Evolutionary conservation across 441 rosid species (phyloP).

Genomic region (Corymbia calophylla): DNA sequence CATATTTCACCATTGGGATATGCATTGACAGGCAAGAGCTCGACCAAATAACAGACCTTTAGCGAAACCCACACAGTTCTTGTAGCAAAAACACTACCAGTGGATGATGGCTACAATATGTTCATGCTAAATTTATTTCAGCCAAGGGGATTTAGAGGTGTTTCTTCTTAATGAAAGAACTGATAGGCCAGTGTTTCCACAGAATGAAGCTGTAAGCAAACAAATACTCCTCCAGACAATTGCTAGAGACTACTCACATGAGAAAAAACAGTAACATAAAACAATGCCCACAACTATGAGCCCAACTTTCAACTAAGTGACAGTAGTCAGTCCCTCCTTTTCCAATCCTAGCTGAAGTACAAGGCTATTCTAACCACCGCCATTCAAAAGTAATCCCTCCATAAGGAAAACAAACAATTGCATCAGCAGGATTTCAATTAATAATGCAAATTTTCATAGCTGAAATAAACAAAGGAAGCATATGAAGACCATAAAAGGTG

Average conservation of each 20-base stretch:
- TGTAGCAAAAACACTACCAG: neutral
- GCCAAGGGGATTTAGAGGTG: neutral
- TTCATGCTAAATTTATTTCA: neutral
- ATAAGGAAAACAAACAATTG: neutral
- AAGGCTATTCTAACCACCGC: neutral
- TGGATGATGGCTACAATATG: neutral
- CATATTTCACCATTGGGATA: neutral
- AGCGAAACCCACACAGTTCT: neutral
- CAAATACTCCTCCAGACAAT: neutral
- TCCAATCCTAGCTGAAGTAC: neutral
- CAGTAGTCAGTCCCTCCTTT: neutral
- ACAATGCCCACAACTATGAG: neutral
- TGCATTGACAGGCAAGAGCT: neutral
- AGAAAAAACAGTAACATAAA: neutral
- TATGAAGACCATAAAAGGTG: neutral
- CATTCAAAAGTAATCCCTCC: neutral
- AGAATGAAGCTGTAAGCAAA: neutral
- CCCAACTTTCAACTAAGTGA: neutral
- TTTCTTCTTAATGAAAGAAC: neutral
- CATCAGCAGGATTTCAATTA: neutral
- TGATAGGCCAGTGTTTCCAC: neutral
- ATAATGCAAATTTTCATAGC: neutral
- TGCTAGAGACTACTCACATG: neutral
- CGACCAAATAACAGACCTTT: neutral
- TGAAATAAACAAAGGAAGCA: neutral